Conservation (phyloP, 208 protist genomes). For the Phytomonas sp. region DNA sequence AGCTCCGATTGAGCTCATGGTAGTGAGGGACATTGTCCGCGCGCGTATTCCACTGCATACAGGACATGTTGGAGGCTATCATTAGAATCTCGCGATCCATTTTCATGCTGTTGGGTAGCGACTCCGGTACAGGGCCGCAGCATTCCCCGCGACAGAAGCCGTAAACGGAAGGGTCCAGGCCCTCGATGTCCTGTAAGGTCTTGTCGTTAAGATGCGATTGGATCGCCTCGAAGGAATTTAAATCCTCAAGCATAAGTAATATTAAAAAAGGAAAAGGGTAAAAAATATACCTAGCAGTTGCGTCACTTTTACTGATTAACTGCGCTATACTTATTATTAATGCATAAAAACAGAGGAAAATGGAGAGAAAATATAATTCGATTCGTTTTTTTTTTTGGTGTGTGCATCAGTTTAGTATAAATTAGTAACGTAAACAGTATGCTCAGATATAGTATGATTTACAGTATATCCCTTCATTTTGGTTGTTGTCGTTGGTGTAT, state of each 20-base stretch:
- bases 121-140: conserved; percentile 57
- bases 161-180: conserved; percentile 52
- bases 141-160: conserved; percentile 85
- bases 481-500: background rate
- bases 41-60: conserved; percentile 52
- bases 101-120: conserved; percentile 71
- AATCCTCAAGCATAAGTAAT: conserved; percentile 16
- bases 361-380: conserved; percentile 5
- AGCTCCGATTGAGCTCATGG: conserved; percentile 21
- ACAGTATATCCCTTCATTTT: background rate
- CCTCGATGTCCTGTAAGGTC: conserved; percentile 83
- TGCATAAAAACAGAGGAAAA: background rate
- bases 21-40: conserved; percentile 66
- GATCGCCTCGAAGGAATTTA: conserved; percentile 55
- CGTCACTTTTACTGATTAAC: background rate
- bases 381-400: conserved; percentile 3
- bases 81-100: conserved; percentile 67
- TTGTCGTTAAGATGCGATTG: conserved; percentile 35
- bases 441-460: background rate
- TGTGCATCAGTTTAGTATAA: background rate
- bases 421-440: background rate
- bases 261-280: conserved; percentile 4
- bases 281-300: background rate
- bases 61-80: conserved; percentile 44
- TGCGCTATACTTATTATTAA: conserved; percentile 3